Base-by-base conservation (phyloP, 1,284 basidiomycete genomes). In the Puccinia coronata region DNA sequence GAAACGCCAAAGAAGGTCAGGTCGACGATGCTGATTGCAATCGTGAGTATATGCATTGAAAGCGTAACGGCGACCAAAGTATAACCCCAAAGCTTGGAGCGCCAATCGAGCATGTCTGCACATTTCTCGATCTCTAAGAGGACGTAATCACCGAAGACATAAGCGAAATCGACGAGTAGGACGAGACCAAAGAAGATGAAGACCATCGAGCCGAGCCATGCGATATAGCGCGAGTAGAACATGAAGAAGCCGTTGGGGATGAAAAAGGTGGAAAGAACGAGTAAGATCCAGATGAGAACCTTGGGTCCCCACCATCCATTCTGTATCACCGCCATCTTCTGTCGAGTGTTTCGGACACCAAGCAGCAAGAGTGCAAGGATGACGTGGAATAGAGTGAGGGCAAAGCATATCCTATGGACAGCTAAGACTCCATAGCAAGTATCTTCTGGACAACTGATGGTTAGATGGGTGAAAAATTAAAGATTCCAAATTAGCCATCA, bases 251-350 rank as follows among this genome's bases (percentile, higher is more conserved):
- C 91, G 85, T 96, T 96, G 0, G 95, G 95, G 83, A 96, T 93
- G 86, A 96, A 92, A 89, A 99, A 99, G 6, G 92, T 92, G 36
- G 93, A 86, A 65, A 90, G 88, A 82, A 96, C 88, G 76, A 96
- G 89, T 80, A 92, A 84, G 36, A 95, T 84, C 94, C 94, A 96
- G 6, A 92, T 88, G 69, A 98, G 88, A 49, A 95, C 91, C 86
- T 99, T 99, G 18, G 95, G 96, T 49, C 96, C 96, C 96, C 96
- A 99, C 96, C 96, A 99, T 92, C 96, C 96, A 86, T 99, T 99
- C 88, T 99, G 96, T 82, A 99, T 91, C 16, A 94, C 92, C 0
- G 96, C 94, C 28, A 96, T 91, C 86, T 94, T 95, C 82, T 95
- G 91, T 82, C 92, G 91, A 6, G 97, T 98, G 85, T 96, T 92